Evolutionary conservation across 805 yeast species (phyloP), one percentile per base, ranked within the genome.

Genomic region (Teunomyces tritomae): DNA sequence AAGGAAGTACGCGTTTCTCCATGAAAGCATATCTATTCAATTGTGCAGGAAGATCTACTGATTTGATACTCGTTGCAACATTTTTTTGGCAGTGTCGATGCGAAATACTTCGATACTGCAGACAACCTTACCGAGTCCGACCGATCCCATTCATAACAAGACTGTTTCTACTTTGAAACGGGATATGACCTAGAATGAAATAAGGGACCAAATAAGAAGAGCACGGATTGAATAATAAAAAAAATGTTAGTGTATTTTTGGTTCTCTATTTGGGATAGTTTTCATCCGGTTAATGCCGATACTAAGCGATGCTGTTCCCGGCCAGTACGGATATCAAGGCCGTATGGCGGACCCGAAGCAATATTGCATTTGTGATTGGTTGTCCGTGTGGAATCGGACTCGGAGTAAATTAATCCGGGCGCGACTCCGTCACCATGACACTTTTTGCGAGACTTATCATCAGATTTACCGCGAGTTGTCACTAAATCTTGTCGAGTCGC

Each of bases 1-100:
- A 9, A 70, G 16, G 8, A 79, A 48, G 54, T 80, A 76, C 4
- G 76, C 58, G 16, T 58, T 59, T 51, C 87, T 67, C 85, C 87
- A 80, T 20, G 40, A 11, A 24, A 37, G 16, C 40, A 37, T 37
- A 16, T 14, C 29, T 20, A 13, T 27, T 30, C 14, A 30, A 24
- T 45, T 32, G 39, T 36, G 36, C 34, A 40, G 41, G 33, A 28
- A 30, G 36, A 29, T 42, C 16, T 32, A 24, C 17, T 33, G 45
- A 24, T 16, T 10, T 11, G 13, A 37, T 8, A 9, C 17, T 13
- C 24, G 24, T 20, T 1, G 24, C n/a, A 20, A 20, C 24, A n/a
- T 43, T 26, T 17, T 39, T 29, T 39, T 10, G 28, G 35, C 24
- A 5, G 24, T 20, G 24, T 26, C 9, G 20, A 32, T 32, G 34